Base-by-base conservation (phyloP, 2,329 filamentous ascomycete genomes). In the Paracoccidioides lutzii region DNA sequence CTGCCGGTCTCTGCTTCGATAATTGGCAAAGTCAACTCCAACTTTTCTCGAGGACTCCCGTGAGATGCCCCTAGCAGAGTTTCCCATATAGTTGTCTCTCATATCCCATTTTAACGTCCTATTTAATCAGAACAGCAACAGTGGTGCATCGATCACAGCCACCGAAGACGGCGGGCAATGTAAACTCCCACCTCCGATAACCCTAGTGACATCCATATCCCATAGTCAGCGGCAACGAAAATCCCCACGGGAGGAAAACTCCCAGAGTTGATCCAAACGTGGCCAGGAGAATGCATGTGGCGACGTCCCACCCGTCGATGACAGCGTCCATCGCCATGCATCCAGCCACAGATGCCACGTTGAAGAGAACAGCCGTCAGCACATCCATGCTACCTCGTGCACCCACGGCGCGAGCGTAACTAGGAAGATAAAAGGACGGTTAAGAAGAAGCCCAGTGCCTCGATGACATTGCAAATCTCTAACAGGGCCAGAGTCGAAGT, bases 241-340 rank as follows among this genome's bases (percentile, higher is more conserved):
- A 63, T 0, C 76, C 76, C 76, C 77, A 79, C 32, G 73, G 57
- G 0, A 75, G 61, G 53, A 77, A 75, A 0, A 73, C 65, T 0
- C 72, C 69, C 1, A 73, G 4, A 0, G 65, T 67, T 40, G 72
- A 53, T 14, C 75, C 74, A 14, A 71, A 49, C 0, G 71, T 71
- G 0, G 73, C 74, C 40, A 75, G 62, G 1, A 73, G 58, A 30
- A 73, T 71, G 52, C 52, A 54, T 30, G 72, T 71, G 0, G 69
- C 72, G 1, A 69, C 71, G 28, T 69, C 64, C 43, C 70, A 65
- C 14, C 67, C 66, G 54, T 79, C 77, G 3, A 73, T 65, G 2
- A 73, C 57, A 33, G 63, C 63, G 1, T 66, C 71, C 63, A 68
- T 63, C 1, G 62, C 51, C 8, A 71, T 59, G 41, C 63, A 66